These are phyloP conservation scores for Boletus edulis DNA, from an alignment of 768 basidiomycete species.

Conservation along the genomic window DNA sequence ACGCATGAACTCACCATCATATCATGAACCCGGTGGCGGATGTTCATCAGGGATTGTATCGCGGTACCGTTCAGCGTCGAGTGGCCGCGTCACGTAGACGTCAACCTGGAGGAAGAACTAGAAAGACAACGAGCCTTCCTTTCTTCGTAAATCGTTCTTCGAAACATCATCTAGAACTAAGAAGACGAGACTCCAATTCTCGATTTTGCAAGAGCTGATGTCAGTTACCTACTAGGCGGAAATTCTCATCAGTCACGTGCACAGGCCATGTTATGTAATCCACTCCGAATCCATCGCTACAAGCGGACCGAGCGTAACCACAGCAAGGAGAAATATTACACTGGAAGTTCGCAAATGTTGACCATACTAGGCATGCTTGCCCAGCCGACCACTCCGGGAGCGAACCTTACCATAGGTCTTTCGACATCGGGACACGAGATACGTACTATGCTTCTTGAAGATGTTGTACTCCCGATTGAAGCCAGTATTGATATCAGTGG, in stretches of 20 bases:
- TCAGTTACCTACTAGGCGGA: slow-evolving; percentile 5
- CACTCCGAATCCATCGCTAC: not conserved
- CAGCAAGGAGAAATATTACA: no score
- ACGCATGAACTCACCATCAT: not conserved
- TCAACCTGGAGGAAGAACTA: slow-evolving; percentile 2
- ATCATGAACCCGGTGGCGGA: slow-evolving; percentile 21
- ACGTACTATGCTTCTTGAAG: slow-evolving; percentile 12
- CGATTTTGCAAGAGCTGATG: slow-evolving; percentile 17
- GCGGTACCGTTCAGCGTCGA: not conserved
- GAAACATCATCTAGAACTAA: slow-evolving; percentile 10
- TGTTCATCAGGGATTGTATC: slow-evolving; percentile 1
- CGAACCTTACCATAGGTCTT: not conserved
- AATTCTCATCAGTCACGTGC: not conserved
- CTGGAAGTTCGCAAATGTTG: not conserved
- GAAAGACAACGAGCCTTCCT: slow-evolving; percentile 13
- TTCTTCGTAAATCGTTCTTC: slow-evolving; percentile 22
- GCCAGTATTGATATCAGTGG: not conserved
- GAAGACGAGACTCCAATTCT: slow-evolving; percentile 11
- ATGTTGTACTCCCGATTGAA: slow-evolving; percentile 1
- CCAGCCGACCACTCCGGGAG: slow-evolving; percentile 4
- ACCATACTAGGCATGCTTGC: no score
- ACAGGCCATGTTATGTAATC: slow-evolving; percentile 10
- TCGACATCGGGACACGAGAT: not conserved
- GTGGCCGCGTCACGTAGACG: slow-evolving; percentile 4
- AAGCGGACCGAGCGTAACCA: not conserved